Conservation (phyloP, 257 asterid genomes). For the Nicotiana paniculata region DNA sequence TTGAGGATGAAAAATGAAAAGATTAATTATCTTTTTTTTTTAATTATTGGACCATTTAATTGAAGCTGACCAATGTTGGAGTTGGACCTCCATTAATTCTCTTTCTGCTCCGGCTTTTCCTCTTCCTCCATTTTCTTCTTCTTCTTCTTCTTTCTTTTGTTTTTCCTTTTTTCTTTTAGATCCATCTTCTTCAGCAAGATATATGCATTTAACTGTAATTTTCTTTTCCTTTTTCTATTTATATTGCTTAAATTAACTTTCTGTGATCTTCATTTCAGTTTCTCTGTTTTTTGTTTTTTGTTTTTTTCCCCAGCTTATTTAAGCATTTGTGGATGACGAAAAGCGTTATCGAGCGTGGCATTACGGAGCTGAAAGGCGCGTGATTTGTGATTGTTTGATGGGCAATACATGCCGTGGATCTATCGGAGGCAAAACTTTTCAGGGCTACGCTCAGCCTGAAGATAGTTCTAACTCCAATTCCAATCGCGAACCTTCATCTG, state of each 20-base stretch:
- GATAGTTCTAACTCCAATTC: slow-evolving; percentile 3
- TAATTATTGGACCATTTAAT: neutral
- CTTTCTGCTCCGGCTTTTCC: neutral
- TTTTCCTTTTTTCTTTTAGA: neutral
- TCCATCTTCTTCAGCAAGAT: neutral
- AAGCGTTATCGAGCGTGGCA: neutral
- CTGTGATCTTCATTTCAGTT: neutral
- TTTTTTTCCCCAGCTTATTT: neutral
- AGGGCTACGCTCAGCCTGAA: neutral
- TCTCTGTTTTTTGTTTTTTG: neutral
- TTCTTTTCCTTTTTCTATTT: neutral
- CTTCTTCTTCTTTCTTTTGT: neutral
- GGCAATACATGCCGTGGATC: slow-evolving; percentile 13
- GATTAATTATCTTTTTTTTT: no score
- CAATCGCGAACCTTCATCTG: neutral
- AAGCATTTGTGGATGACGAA: neutral
- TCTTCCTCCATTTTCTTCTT: neutral
- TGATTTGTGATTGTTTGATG: slow-evolving; percentile 1
- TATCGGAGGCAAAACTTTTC: slow-evolving; percentile 5
- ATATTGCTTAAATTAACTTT: neutral
- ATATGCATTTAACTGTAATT: neutral
- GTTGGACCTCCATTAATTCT: neutral
- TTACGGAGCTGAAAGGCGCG: neutral
- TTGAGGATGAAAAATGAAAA: no score
- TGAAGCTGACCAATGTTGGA: neutral